These are phyloP conservation scores for Leccinum olivaceopallidum DNA, from an alignment of 768 basidiomycete genomes.

Conservation along the genomic window DNA sequence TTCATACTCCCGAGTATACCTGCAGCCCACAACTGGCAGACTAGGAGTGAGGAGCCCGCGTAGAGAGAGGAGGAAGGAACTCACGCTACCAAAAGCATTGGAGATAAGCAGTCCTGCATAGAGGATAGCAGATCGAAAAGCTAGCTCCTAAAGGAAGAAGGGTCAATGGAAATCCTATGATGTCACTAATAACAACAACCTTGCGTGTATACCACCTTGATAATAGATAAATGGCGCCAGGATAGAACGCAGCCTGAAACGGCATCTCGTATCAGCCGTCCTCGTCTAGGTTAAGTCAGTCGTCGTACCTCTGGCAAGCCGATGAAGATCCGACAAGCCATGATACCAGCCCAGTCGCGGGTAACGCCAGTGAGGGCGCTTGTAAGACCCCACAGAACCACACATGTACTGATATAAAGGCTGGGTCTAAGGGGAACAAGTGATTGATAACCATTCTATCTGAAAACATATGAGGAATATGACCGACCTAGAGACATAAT, in stretches of 20 bases:
- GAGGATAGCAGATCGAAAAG: slow-evolving; percentile 60
- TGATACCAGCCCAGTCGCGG: slow-evolving; percentile 50
- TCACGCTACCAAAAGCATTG: slow-evolving; percentile 66
- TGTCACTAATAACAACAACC: slow-evolving; percentile 2
- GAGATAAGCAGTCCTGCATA: slow-evolving; percentile 61
- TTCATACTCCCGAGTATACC: slow-evolving; percentile 72
- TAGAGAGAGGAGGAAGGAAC: slow-evolving; percentile 17
- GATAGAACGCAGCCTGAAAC: slow-evolving; percentile 59
- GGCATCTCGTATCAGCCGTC: neutral
- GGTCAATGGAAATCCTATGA: neutral
- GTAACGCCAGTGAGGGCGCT: slow-evolving; percentile 61
- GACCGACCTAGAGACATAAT: slow-evolving; percentile 51
- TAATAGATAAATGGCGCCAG: slow-evolving; percentile 49
- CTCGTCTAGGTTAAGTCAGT: neutral
- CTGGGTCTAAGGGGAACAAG: slow-evolving; percentile 46
- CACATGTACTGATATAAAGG: slow-evolving; percentile 58
- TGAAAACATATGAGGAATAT: neutral
- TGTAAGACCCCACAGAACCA: slow-evolving; percentile 62
- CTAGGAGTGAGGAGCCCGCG: neutral
- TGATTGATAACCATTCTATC: neutral
- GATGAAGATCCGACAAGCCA: slow-evolving; percentile 59
- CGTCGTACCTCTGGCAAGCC: slow-evolving; percentile 55
- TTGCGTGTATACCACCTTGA: slow-evolving; percentile 58
- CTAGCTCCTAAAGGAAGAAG: slow-evolving; percentile 50
- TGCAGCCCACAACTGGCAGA: slow-evolving; percentile 62